A percentile compares a stretch with the other conserved stretches of the same genome.
Conservation (phyloP, 2,329 filamentous ascomycete species). For the Trichothecium sympodiale region DNA sequence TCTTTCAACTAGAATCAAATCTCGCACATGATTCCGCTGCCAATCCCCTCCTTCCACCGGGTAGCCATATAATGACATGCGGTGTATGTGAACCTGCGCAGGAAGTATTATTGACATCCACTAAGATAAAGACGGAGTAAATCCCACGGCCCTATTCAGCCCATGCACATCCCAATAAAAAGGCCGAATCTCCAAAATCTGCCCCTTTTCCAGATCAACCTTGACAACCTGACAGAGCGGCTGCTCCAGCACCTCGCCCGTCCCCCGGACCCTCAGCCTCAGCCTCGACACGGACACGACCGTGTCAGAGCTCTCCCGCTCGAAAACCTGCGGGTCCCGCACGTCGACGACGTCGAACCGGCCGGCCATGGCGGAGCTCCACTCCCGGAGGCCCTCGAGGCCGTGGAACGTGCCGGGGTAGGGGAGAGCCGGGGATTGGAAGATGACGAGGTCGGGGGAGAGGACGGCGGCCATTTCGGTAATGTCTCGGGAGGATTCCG, state of each 20-base stretch:
- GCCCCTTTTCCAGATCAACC: constrained; percentile 19
- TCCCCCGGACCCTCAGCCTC: constrained; percentile 17
- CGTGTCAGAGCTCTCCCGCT: constrained; percentile 14
- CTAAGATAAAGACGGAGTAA: too few relatives aligned
- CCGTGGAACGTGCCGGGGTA: constrained; percentile 20
- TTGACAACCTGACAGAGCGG: constrained; percentile 19
- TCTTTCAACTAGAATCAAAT: too few relatives aligned
- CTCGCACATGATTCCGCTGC: too few relatives aligned
- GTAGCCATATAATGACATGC: too few relatives aligned
- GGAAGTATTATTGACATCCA: too few relatives aligned
- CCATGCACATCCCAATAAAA: constrained; percentile 24
- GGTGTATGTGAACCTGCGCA: too few relatives aligned
- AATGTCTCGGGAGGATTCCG: constrained; percentile 18
- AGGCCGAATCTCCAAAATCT: constrained; percentile 17
- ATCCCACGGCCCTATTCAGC: constrained; percentile 9
- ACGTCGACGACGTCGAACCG: constrained; percentile 17
- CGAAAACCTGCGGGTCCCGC: constrained; percentile 18
- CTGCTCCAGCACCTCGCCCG: constrained; percentile 15
- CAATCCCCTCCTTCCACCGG: too few relatives aligned
- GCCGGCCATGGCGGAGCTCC: constrained; percentile 16
- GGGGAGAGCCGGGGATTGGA: constrained; percentile 21
- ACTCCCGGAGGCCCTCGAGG: constrained; percentile 18
- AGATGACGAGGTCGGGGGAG: constrained; percentile 13
- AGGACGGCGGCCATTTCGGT: constrained; percentile 15
- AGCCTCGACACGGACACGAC: constrained; percentile 16